phyloP scores from a whole-genome alignment of 257 asterid species.

The Primulina eburnea region DNA sequence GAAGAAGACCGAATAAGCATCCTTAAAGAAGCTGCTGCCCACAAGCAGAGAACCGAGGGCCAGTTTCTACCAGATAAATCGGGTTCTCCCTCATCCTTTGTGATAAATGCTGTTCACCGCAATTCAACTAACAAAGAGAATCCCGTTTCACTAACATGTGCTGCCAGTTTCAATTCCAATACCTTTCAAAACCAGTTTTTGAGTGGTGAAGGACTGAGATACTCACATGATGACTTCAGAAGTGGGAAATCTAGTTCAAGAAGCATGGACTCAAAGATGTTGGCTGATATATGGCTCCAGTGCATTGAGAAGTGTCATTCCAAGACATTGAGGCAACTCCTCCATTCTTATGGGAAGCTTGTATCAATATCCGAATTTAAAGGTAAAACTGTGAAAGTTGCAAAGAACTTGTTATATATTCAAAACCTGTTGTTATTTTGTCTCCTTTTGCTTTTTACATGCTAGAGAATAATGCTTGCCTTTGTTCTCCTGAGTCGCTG shows the following conservation, averaged over 20 bases:
- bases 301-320: slow-evolving; percentile 93
- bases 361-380: slow-evolving; percentile 70
- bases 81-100: slow-evolving; percentile 45
- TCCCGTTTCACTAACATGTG: slow-evolving; percentile 23
- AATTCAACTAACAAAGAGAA: slow-evolving; percentile 47
- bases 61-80: slow-evolving; percentile 39
- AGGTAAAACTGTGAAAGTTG: slow-evolving; percentile 40
- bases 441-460: background rate
- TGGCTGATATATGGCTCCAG: slow-evolving; percentile 66
- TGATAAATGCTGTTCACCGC: slow-evolving; percentile 29
- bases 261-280: slow-evolving; percentile 48
- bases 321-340: slow-evolving; percentile 82
- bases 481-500: background rate
- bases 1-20: slow-evolving; percentile 56
- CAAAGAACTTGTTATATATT: background rate
- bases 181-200: slow-evolving; percentile 25
- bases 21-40: slow-evolving; percentile 48
- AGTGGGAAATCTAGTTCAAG: slow-evolving; percentile 39
- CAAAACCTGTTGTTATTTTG: background rate
- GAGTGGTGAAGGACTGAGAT: slow-evolving; percentile 24
- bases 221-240: slow-evolving; percentile 31
- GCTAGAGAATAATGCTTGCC: background rate
- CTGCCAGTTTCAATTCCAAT: slow-evolving; percentile 28
- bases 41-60: slow-evolving; percentile 39
- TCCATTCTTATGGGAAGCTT: slow-evolving; percentile 72